Evolutionary conservation across 2,329 filamentous ascomycete species (phyloP), one percentile per base, ranked within the genome.

Genomic region (Biscogniauxia mediterranea): DNA sequence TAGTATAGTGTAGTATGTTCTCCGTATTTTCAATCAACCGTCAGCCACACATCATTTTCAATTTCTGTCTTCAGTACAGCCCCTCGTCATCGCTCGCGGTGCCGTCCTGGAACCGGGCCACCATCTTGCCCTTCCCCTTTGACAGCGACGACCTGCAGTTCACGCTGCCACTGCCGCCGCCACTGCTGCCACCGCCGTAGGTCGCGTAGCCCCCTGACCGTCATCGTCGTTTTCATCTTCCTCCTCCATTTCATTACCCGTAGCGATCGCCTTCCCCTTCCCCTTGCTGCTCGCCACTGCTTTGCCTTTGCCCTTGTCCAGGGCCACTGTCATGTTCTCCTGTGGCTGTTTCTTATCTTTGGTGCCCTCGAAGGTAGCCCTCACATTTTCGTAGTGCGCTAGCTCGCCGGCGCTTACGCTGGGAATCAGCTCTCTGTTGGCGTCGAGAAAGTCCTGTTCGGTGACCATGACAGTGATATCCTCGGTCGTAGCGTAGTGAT

Each of bases 351-450:
- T 78, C 75, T 75, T 82, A 70, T 79, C 76, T 23, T 79, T 78
- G 5, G 75, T 77, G 9, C 89, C 89, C 72, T 99, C 95, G 71
- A 99, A 99, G 19, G 87, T 85, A 19, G 84, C 86, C 49, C 95
- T 83, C 5, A 99, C 94, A 0, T 85, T 80, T 72, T 97, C 91
- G 70, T 98, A 99, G 73, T 99, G 95, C 54, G 89, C 85, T 50
- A 99, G 79, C 78, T 99, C 95, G 64, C 96, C 94, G 11, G 90
- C 88, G 71, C 92, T 97, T 56, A 99, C 95, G 78, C 89, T 93
- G 17, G 93, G 93, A n/a, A 98, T 89, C 50, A 99, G 83, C 77
- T 98, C 95, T 52, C 80, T 80, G 70, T 94, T 88, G 0, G 95
- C 95, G 25, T 85, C 85, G 21, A 89, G 74, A 72, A 99, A 99